phyloP scores from a whole-genome alignment of 2,329 filamentous ascomycete genomes.

The Exophiala sp. region DNA sequence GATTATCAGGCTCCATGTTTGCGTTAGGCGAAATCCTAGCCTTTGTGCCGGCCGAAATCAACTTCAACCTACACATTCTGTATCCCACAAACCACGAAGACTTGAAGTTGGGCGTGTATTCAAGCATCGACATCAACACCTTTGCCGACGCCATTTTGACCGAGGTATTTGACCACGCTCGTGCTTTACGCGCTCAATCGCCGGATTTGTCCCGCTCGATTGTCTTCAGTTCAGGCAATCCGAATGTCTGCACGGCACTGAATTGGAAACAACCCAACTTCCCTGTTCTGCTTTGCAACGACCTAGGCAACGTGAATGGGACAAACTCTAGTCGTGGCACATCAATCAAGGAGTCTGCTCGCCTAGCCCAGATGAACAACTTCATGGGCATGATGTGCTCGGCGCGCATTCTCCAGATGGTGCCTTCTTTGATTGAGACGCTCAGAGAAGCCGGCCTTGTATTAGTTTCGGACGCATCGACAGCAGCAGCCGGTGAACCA shows the following conservation, averaged over 20 bases:
- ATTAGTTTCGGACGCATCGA: conserved; percentile 79
- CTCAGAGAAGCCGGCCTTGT: conserved; percentile 93
- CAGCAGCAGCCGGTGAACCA: conserved; percentile 40
- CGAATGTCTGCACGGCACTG: conserved; percentile 81
- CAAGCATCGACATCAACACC: conserved; percentile 73
- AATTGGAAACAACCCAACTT: conserved; percentile 99
- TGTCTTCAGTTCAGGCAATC: conserved; percentile 90
- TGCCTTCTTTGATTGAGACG: conserved; percentile 82
- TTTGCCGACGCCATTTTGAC: conserved; percentile 78
- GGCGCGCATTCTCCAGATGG: conserved; percentile 80
- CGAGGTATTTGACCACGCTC: conserved; percentile 86
- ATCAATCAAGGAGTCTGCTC: conserved; percentile 90
- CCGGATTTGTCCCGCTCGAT: conserved; percentile 75
- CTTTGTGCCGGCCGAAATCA: conserved; percentile 69
- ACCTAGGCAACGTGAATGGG: conserved; percentile 56
- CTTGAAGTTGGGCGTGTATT: conserved; percentile 60
- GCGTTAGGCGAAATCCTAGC: conserved; percentile 70
- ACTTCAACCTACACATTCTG: conserved; percentile 85
- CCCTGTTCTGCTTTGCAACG: conserved; percentile 90
- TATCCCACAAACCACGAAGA: conserved; percentile 77
- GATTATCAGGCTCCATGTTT: conserved; percentile 70
- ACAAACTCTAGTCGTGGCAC: conserved; percentile 41
- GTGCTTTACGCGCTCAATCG: conserved; percentile 57
- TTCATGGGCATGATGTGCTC: conserved; percentile 96
- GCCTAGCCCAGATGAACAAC: conserved; percentile 91